Percentiles rank a stretch among this genome's conserved stretches.
Conservation (phyloP, 352 stramenopile genomes). For the Stramenopiles sp. region DNA sequence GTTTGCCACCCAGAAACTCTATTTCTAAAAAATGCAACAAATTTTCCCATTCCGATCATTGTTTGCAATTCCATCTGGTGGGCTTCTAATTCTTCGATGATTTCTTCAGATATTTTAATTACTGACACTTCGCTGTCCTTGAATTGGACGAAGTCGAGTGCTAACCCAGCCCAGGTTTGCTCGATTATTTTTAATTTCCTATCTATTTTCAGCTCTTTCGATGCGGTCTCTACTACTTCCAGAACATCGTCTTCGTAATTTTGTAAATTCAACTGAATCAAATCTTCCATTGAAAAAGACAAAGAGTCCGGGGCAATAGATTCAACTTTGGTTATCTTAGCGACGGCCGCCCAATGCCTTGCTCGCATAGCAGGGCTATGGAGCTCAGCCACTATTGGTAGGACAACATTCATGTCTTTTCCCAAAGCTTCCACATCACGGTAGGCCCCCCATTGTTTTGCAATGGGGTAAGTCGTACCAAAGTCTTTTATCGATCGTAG, state of each 20-base stretch:
- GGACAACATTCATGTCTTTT: conserved; percentile 56
- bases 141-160: conserved; percentile 55
- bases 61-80: conserved; percentile 61
- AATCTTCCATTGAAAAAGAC: conserved; percentile 52
- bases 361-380: conserved; percentile 78
- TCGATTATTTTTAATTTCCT: conserved; percentile 67
- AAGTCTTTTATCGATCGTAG: conserved; percentile 61
- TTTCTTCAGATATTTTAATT: conserved; percentile 55
- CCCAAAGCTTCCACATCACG: conserved; percentile 57
- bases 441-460: conserved; percentile 61
- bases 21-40: conserved; percentile 66
- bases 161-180: conserved; percentile 49
- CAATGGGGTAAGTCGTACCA: conserved; percentile 48
- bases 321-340: conserved; percentile 55
- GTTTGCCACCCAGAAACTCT: conserved; percentile 48
- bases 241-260: conserved; percentile 54
- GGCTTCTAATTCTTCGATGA: conserved; percentile 54
- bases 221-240: conserved; percentile 58
- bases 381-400: conserved; percentile 76
- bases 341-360: conserved; percentile 72
- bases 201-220: conserved; percentile 66
- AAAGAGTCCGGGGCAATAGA: conserved; percentile 51
- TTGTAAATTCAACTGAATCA: conserved; percentile 55
- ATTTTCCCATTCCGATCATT: conserved; percentile 68
- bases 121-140: conserved; percentile 59